Percentiles rank a stretch among this genome's conserved stretches.
phyloP scores from a whole-genome alignment of 1,284 basidiomycete genomes.

The Ceratobasidium papillatum region DNA sequence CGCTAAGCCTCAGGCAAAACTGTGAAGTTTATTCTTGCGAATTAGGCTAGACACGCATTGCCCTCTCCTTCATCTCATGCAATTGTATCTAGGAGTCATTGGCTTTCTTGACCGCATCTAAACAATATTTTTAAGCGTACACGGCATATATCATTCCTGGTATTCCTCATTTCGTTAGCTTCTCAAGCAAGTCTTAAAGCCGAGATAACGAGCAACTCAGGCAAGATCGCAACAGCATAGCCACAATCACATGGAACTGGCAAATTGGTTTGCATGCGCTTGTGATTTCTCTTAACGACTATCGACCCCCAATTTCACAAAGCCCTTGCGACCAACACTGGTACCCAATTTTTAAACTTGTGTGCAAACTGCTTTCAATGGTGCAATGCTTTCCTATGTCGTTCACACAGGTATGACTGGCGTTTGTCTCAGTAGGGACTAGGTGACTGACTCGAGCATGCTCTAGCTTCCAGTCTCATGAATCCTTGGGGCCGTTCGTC shows the following conservation, averaged over 20 bases:
- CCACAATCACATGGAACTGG: slow-evolving; percentile 30
- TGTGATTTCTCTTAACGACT: slow-evolving; percentile 32
- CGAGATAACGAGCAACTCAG: slow-evolving; percentile 1
- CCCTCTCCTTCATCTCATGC: background rate
- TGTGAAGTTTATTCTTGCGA: slow-evolving; percentile 43
- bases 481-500: slow-evolving; percentile 27
- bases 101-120: background rate
- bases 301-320: background rate
- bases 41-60: background rate
- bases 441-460: background rate
- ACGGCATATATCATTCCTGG: too few relatives aligned
- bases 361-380: background rate
- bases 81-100: background rate
- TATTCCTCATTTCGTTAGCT: background rate
- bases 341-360: background rate
- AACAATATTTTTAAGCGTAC: too few relatives aligned
- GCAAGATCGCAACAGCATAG: background rate
- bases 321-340: background rate
- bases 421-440: background rate
- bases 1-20: slow-evolving; percentile 46
- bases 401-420: slow-evolving; percentile 27
- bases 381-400: slow-evolving; percentile 35
- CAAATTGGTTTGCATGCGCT: slow-evolving; percentile 19
- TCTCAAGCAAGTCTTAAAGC: background rate
- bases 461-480: slow-evolving; percentile 36